Evolutionary conservation across 2,329 filamentous ascomycete genomes (phyloP), one percentile per base, ranked within the genome.

Genomic region (Alternaria incomplexa): DNA sequence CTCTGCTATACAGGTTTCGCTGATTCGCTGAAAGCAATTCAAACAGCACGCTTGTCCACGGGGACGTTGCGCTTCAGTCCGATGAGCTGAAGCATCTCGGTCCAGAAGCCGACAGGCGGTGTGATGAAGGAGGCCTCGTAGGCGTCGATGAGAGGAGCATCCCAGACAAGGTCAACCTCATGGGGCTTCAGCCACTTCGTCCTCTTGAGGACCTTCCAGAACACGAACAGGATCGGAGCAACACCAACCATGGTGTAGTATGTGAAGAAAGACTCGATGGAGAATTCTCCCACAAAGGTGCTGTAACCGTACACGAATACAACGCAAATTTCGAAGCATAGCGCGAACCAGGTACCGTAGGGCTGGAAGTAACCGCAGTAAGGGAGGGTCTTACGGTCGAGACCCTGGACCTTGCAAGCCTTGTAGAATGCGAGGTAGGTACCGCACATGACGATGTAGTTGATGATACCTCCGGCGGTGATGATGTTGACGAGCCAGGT

Each of bases 401-500:
- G 83, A 1, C 88, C 88, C 73, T 80, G 77, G 9, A 67, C 75
- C 44, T 78, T 75, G 63, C 73, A 75, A 11, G 87, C 87, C 50
- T 82, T 81, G 79, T 87, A 84, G 81, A 88, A 89, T 72, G 79
- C 84, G 62, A 88, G 81, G 76, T 87, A 89, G n/a, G 86, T 89
- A 23, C 85, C 74, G 48, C 80, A 81, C 80, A 89, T 88, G 74
- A 86, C 82, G 56, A 79, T 78, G 70, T 73, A 80, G 73, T 80
- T 74, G 66, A 80, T 75, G 6, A 79, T 58, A 72, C 92, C 90
- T 1, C 90, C 91, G 0, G 91, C 90, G 11, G 91, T 93, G 17
- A 92, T 84, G 73, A 92, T 80, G 62, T 87, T 90, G 44, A 92
- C 86, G 67, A 93, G 88, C 91, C 91, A 93, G 48, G 84, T 84